A percentile compares a stretch with the other conserved stretches of the same genome.
Conservation (phyloP, 441 rosid species). For the Oxalis stricta region DNA sequence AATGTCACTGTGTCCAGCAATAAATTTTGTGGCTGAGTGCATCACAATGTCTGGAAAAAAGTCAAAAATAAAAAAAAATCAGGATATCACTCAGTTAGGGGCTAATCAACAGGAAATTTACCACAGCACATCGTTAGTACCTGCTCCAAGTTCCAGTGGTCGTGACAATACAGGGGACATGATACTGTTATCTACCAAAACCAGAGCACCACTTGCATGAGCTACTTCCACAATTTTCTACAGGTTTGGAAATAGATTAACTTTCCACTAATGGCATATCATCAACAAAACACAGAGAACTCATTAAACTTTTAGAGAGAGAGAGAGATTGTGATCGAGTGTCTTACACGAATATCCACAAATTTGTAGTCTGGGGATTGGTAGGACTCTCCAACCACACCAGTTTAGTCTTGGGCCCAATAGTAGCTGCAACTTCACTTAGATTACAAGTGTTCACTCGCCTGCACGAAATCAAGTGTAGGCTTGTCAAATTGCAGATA, state of each 20-base stretch:
- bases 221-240: slow-evolving; percentile 84
- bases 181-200: slow-evolving; percentile 88
- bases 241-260: neutral
- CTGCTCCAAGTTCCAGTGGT: slow-evolving; percentile 92
- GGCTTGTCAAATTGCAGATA: slow-evolving; percentile 6
- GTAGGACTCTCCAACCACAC: slow-evolving; percentile 97
- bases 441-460: slow-evolving; percentile 65
- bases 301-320: neutral
- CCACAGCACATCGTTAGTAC: slow-evolving; percentile 13
- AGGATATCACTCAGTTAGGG: neutral
- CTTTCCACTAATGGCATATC: neutral
- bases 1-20: slow-evolving; percentile 85
- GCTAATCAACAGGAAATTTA: neutral
- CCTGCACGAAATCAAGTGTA: slow-evolving; percentile 23
- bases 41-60: slow-evolving; percentile 65
- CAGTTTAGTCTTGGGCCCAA: slow-evolving; percentile 75
- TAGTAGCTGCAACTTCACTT: slow-evolving; percentile 64
- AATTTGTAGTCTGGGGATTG: slow-evolving; percentile 78
- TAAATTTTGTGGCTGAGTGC: slow-evolving; percentile 94
- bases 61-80: slow-evolving; percentile 2
- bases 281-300: neutral
- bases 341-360: slow-evolving; percentile 68
- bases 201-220: slow-evolving; percentile 64
- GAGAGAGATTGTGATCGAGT: neutral
- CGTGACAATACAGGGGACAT: slow-evolving; percentile 80